Base-by-base conservation (phyloP, 2,329 filamentous ascomycete species). In the Pleomassaria siparia region DNA sequence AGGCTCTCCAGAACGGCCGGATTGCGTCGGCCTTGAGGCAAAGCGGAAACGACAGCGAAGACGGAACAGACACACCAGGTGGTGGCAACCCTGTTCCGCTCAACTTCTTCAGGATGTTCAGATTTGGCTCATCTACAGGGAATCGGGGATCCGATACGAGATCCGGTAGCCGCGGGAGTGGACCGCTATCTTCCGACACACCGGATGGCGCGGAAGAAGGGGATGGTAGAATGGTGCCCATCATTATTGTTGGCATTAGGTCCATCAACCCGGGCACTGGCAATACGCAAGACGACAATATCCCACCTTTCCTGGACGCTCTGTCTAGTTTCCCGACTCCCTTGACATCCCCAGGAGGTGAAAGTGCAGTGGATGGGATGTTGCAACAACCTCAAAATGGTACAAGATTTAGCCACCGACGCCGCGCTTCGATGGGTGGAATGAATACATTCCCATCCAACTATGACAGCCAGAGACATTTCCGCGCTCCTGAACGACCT, bases 61-160 rank as follows among this genome's bases (percentile, higher is more conserved):
- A 72, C 25, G 73, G 64, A 42, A 51, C 62, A 18, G 55, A 72
- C 37, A 60, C 65, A 6, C 47, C 61, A 22, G 74, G 75, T 21
- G 73, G 74, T 26, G 60, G 55, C 29, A 73, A 74, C 25, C 69
- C 77, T 8, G 75, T 79, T 10, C 81, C 84, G 3, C 73, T 87
- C 49, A 87, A 87, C 63, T 86, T 87, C 64, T 80, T 87, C 67
- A 75, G 84, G 47, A 85, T 87, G 68, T 87, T 87, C 65, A 75
- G 84, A 39, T 87, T 87, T 66, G 81, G 81, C 40, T 80, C 83
- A 44, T 75, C 78, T 8, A 62, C 51, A 39, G 51, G 53, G 25
- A 57, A 53, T 46, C 48, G 57, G 20, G 53, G 54, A 20, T 53
- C 39, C 42, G 59, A 57, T 35, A 51, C 44, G 20, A 29, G 54